phyloP scores from a whole-genome alignment of 768 basidiomycete species.

The Phylloporus scabripes region DNA sequence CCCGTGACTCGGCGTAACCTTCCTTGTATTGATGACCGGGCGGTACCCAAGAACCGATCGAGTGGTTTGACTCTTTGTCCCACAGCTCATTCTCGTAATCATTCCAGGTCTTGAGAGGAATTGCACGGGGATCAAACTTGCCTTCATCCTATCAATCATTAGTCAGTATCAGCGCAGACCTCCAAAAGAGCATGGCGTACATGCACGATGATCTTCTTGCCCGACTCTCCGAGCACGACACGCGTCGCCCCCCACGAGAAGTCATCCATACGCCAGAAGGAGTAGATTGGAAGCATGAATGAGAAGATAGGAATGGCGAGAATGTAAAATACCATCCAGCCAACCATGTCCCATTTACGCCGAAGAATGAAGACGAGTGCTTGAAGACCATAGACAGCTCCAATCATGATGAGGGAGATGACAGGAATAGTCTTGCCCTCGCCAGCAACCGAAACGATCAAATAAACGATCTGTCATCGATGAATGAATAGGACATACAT shows the following conservation, averaged over 20 bases:
- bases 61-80: slow-evolving; percentile 96
- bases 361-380: slow-evolving; percentile 87
- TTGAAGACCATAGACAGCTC: slow-evolving; percentile 91
- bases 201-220: slow-evolving; percentile 94
- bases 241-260: slow-evolving; percentile 95
- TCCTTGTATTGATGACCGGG: slow-evolving; percentile 65
- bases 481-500: slow-evolving; percentile 4
- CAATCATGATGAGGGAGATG: slow-evolving; percentile 88
- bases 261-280: slow-evolving; percentile 98
- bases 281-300: slow-evolving; percentile 88
- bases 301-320: slow-evolving; percentile 91
- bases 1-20: slow-evolving; percentile 71
- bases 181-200: slow-evolving; percentile 41
- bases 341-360: slow-evolving; percentile 98
- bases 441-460: slow-evolving; percentile 74
- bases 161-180: slow-evolving; percentile 9
- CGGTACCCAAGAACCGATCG: slow-evolving; percentile 89
- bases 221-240: slow-evolving; percentile 88
- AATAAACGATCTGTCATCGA: slow-evolving; percentile 65
- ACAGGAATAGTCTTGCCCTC: slow-evolving; percentile 64
- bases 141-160: slow-evolving; percentile 73
- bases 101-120: slow-evolving; percentile 95
- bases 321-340: slow-evolving; percentile 97
- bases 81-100: slow-evolving; percentile 96
- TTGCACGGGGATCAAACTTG: slow-evolving; percentile 89